Evolutionary conservation across 106 monocot species (phyloP), one percentile per base, ranked within the genome.

Genomic region (Phalaenopsis aphrodite): DNA sequence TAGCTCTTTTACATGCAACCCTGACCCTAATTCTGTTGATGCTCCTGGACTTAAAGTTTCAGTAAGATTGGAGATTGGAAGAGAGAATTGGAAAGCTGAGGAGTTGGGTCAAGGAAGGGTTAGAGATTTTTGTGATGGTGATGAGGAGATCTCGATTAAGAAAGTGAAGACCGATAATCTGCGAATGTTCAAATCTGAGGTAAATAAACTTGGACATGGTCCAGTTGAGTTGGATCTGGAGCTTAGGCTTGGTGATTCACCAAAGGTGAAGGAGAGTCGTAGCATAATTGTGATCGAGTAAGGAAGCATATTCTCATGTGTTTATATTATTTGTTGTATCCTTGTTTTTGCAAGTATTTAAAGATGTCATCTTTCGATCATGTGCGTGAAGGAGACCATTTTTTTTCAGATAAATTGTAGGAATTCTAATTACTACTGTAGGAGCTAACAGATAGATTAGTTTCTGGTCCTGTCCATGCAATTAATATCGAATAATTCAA

Each of bases 151-250:
- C n/a, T 65, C 23, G 16, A 79, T 2, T 21, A 89, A 89, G 79
- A 84, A 82, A 56, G 21, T 80, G 55, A 86, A 69, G 42, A 72
- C 48, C 2, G 12, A 52, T 52, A 52, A 52, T 52, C 52, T 12
- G 52, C 52, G 14, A 12, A 52, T 3, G 11, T 52, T 10, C 79
- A 64, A 21, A n/a, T 39, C 78, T 1, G 77, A 85, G 66, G 66
- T 87, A 79, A 78, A 81, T 5, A 81, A 80, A 72, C 78, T 88
- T 82, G 84, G 65, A 21, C 16, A 19, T 43, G 19, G 11, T 45
- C 76, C 83, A 19, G 72, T 75, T 43, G 90, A 90, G 69, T 43
- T 88, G 52, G 90, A 90, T 87, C 87, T 90, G 55, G 90, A 90
- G 77, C 90, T 90, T 37, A 81, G 90, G 79, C 85, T 90, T 24